Conservation (phyloP, 164 flowering plant genomes). For the Pachysandra terminalis region DNA sequence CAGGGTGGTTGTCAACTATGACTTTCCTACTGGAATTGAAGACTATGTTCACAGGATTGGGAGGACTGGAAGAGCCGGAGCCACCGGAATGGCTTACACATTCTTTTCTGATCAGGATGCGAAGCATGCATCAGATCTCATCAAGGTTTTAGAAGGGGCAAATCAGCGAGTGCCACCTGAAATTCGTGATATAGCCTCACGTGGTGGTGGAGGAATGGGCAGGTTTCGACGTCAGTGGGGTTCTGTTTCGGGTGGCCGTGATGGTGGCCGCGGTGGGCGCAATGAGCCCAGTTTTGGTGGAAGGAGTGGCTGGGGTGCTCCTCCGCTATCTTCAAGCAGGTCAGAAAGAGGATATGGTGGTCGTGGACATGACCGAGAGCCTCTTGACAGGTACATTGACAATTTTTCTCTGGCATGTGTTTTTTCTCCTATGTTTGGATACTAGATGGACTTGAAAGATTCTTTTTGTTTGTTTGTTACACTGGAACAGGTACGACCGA, state of each 20-base stretch:
- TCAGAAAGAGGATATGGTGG: slow-evolving; percentile 35
- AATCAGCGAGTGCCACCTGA: slow-evolving; percentile 74
- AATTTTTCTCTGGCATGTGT: not conserved
- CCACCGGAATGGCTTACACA: slow-evolving; percentile 79
- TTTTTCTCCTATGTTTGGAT: not conserved
- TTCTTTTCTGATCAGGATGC: slow-evolving; percentile 82
- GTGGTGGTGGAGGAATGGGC: slow-evolving; percentile 71
- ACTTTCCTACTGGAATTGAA: slow-evolving; percentile 89
- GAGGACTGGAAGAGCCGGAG: slow-evolving; percentile 93
- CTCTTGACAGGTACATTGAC: slow-evolving; percentile 41
- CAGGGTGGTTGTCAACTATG: slow-evolving; percentile 92
- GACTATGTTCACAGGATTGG: slow-evolving; percentile 97
- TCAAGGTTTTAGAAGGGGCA: slow-evolving; percentile 84
- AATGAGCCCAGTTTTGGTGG: slow-evolving; percentile 42
- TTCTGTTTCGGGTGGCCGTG: slow-evolving; percentile 41
- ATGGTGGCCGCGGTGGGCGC: slow-evolving; percentile 46
- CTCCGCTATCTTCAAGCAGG: slow-evolving; percentile 32
- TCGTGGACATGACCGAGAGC: slow-evolving; percentile 33
- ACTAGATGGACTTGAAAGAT: not conserved
- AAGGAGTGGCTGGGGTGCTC: slow-evolving; percentile 33
- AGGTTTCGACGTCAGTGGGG: slow-evolving; percentile 53
- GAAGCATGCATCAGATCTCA: slow-evolving; percentile 71
- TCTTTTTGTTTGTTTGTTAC: not conserved
- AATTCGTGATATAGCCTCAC: slow-evolving; percentile 63
- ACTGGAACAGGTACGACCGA: slow-evolving; percentile 26